Evolutionary conservation across 225 moss, liverwort and hornwort genomes (phyloP).

Genomic region (Takakia lepidozioides): DNA sequence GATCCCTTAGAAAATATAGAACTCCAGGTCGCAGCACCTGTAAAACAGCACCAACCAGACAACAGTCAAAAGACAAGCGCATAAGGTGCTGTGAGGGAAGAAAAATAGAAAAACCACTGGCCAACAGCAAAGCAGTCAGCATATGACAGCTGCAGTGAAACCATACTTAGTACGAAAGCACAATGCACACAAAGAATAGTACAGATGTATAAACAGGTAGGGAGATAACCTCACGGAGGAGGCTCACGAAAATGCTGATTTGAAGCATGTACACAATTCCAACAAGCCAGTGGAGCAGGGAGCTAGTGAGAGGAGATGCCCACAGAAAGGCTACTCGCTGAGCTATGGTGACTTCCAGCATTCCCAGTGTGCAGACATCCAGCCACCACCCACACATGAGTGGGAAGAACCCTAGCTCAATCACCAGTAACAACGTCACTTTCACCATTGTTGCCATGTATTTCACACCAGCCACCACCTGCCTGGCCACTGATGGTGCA

Average conservation of each 20-base stretch:
- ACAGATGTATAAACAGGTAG: no score
- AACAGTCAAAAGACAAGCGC: no score
- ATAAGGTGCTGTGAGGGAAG: no score
- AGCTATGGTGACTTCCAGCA: conserved; percentile 73
- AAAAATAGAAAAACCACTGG: no score
- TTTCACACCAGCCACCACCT: conserved; percentile 86
- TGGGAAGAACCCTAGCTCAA: conserved; percentile 93
- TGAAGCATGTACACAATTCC: conserved; percentile 96
- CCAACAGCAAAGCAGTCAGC: no score
- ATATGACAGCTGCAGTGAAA: no score
- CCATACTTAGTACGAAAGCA: no score
- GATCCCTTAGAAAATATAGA: conserved; percentile 86
- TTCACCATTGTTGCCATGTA: conserved; percentile 89
- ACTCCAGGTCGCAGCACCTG: conserved; percentile 97
- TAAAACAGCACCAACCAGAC: conserved; percentile 8
- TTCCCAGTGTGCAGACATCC: conserved; percentile 91
- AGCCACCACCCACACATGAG: conserved; percentile 99
- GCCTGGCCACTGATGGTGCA: conserved; percentile 89
- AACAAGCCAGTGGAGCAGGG: conserved; percentile 94
- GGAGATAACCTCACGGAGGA: conserved; percentile 83
- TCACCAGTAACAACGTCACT: conserved; percentile 79
- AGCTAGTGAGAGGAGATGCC: conserved; percentile 86
- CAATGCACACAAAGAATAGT: no score
- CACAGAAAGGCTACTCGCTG: conserved; percentile 83
- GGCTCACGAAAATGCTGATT: conserved; percentile 97